A percentile compares a stretch with the other conserved stretches of the same genome.
Evolutionary conservation across 805 yeast genomes (phyloP).

Genomic region (Blastobotrys mokoenaii): DNA sequence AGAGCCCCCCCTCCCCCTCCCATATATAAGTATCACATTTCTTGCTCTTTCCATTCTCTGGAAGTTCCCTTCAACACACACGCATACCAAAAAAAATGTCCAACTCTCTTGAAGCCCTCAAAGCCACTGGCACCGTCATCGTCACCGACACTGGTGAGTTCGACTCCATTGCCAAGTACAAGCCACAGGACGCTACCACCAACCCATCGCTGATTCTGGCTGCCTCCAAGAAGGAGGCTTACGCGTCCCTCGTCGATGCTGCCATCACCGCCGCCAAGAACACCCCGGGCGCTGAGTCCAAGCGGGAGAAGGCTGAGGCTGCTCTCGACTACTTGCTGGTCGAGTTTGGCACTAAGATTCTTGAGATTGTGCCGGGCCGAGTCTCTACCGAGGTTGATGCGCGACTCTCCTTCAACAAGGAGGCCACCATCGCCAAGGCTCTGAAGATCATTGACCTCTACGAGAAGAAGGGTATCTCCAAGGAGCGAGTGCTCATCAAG

Average conservation of each 20-base stretch:
- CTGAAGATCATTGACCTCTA: slow-evolving; percentile 81
- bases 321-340: slow-evolving; percentile 91
- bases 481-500: slow-evolving; percentile 90
- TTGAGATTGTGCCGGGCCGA: slow-evolving; percentile 95
- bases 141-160: slow-evolving; percentile 99
- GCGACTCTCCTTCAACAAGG: slow-evolving; percentile 90
- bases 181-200: slow-evolving; percentile 99
- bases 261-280: slow-evolving; percentile 82
- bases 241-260: slow-evolving; percentile 79
- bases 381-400: slow-evolving; percentile 99
- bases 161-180: slow-evolving; percentile 90
- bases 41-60: too few species aligned
- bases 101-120: slow-evolving; percentile 83
- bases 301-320: slow-evolving; percentile 55
- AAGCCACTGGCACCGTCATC: slow-evolving; percentile 90
- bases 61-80: too few species aligned
- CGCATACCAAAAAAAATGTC: slow-evolving; percentile 12
- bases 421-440: slow-evolving; percentile 91
- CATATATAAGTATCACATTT: too few species aligned
- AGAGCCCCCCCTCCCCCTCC: too few species aligned
- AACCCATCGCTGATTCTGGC: slow-evolving; percentile 97
- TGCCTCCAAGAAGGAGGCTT: slow-evolving; percentile 84
- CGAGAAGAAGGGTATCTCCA: slow-evolving; percentile 72
- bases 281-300: slow-evolving; percentile 26
- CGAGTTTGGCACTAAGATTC: slow-evolving; percentile 91